Conservation (phyloP, 1,139 yeast species). For the Sugiyamaella xylanicola region DNA sequence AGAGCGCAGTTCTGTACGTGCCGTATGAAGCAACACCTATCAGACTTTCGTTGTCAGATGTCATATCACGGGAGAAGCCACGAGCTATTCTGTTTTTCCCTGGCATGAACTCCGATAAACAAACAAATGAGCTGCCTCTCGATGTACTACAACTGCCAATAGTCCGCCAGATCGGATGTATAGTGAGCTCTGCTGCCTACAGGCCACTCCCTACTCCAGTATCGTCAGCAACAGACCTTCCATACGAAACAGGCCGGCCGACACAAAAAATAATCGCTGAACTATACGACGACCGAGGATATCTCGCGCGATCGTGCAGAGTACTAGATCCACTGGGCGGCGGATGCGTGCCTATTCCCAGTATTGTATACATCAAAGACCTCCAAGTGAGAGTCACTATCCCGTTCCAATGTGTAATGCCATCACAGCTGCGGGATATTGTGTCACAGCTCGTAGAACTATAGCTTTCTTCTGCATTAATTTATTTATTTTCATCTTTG, state of each 20-base stretch:
- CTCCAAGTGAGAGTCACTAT: conserved; percentile 12
- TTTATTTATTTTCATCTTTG: not conserved
- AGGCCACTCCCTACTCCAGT: conserved; percentile 3
- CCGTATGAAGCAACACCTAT: not conserved
- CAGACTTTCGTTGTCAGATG: not conserved
- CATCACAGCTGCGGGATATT: conserved; percentile 15
- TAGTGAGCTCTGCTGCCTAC: conserved; percentile 13
- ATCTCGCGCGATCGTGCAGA: conserved; percentile 30
- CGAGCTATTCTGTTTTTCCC: conserved; percentile 13
- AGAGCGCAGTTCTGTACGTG: not conserved
- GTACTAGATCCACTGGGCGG: conserved; percentile 35
- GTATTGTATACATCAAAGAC: conserved; percentile 16
- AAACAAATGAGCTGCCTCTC: conserved; percentile 9
- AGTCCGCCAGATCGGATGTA: conserved; percentile 13
- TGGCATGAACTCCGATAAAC: conserved; percentile 9
- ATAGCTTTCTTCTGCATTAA: not conserved
- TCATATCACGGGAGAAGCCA: not conserved
- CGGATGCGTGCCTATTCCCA: conserved; percentile 27
- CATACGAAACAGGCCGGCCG: conserved; percentile 13
- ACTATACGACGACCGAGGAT: conserved; percentile 20
- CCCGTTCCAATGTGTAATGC: conserved; percentile 19
- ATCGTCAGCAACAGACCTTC: not conserved
- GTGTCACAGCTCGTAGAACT: conserved; percentile 17
- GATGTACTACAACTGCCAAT: conserved; percentile 14
- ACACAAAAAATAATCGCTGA: conserved; percentile 17